Evolutionary conservation across 768 basidiomycete species (phyloP).

Genomic region (Pilatotrama ljubarskyi): DNA sequence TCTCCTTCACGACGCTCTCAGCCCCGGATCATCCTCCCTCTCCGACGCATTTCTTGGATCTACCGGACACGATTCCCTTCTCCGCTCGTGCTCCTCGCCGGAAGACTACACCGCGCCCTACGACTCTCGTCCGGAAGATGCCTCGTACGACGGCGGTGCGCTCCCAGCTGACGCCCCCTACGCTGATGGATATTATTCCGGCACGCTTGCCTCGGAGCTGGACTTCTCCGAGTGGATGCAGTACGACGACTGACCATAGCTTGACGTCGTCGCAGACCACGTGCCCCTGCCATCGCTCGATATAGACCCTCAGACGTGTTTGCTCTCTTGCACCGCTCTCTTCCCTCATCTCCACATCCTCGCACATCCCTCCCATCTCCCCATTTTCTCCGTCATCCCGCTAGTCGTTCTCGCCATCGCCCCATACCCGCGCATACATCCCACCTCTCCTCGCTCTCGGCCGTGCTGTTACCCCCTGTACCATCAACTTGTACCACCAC

Average conservation of each 20-base stretch:
- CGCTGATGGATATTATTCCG: conserved; percentile 1
- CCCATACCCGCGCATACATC: background rate
- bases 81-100: background rate
- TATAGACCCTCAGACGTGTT: background rate
- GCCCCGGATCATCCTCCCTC: background rate
- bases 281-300: background rate
- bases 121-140: background rate
- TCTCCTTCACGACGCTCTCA: background rate
- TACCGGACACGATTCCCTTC: background rate
- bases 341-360: background rate
- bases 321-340: background rate
- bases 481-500: conserved; percentile 6
- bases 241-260: conserved; percentile 1
- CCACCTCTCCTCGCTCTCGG: background rate
- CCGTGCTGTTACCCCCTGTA: background rate
- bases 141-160: background rate
- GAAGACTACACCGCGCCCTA: background rate
- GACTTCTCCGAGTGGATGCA: conserved; percentile 19
- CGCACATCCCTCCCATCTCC: background rate
- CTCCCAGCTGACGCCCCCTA: background rate
- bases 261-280: background rate
- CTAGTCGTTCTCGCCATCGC: background rate
- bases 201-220: background rate
- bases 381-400: background rate
- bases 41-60: conserved; percentile 13